These are phyloP conservation scores for Candida methanosorbosa DNA, from an alignment of 805 yeast species.

Conservation along the genomic window DNA sequence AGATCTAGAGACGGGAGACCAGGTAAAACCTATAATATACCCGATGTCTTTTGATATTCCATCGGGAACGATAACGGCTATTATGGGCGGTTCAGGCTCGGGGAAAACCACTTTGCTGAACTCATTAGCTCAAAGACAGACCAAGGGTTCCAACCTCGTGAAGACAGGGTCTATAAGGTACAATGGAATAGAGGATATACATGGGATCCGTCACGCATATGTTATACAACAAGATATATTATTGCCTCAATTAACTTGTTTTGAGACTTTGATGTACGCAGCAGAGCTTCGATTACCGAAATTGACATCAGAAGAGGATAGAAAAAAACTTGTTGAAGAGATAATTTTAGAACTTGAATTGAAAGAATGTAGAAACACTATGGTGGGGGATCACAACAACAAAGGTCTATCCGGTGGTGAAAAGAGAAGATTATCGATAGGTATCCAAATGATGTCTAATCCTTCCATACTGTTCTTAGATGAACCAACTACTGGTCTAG, in stretches of 20 bases:
- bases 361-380: conserved; percentile 50
- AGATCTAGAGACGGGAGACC: conserved; percentile 13
- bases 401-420: conserved; percentile 81
- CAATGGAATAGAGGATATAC: conserved; percentile 24
- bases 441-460: conserved; percentile 65
- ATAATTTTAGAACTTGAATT: conserved; percentile 59
- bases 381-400: conserved; percentile 43
- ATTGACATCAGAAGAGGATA: conserved; percentile 31
- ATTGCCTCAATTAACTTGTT: conserved; percentile 62
- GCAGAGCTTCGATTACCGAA: conserved; percentile 62
- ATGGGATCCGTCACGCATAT: conserved; percentile 41
- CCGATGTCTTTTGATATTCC: conserved; percentile 52
- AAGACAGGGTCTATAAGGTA: conserved; percentile 33
- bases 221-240: conserved; percentile 71
- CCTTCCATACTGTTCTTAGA: conserved; percentile 74
- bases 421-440: conserved; percentile 67
- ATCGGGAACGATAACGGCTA: conserved; percentile 60
- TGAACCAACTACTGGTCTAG: conserved; percentile 86
- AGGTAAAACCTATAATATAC: conserved; percentile 31
- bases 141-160: conserved; percentile 22
- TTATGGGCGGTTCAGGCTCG: conserved; percentile 82
- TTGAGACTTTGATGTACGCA: conserved; percentile 61
- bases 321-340: conserved; percentile 44
- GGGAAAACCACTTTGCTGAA: conserved; percentile 80
- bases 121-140: conserved; percentile 44